Evolutionary conservation across 352 stramenopile species (phyloP).

Genomic region (Phytophthora palmivora): DNA sequence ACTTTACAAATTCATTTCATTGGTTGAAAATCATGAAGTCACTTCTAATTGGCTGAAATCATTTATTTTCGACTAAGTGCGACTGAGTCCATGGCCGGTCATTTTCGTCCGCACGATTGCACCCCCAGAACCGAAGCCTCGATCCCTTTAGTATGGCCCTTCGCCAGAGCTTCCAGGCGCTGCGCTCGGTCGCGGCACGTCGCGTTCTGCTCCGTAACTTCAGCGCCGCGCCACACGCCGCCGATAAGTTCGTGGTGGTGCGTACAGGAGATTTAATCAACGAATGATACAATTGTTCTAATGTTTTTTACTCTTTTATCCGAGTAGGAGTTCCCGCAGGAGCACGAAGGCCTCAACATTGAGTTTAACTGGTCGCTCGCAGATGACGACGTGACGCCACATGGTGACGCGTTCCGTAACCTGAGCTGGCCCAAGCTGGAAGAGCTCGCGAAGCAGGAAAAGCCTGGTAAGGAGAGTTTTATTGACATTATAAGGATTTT

Average conservation of each 20-base stretch:
- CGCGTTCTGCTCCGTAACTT: constrained; percentile 49
- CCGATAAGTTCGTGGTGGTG: constrained; percentile 84
- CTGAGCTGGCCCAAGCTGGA: constrained; percentile 70
- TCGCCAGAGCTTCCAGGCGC: constrained; percentile 62
- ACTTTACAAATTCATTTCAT: background rate
- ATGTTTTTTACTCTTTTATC: constrained; percentile 6
- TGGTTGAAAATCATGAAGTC: background rate
- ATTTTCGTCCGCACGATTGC: constrained; percentile 44
- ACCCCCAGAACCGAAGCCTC: constrained; percentile 39
- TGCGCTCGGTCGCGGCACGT: constrained; percentile 50
- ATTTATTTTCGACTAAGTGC: constrained; percentile 20
- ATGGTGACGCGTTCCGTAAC: constrained; percentile 83
- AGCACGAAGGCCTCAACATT: constrained; percentile 84
- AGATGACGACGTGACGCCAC: constrained; percentile 81
- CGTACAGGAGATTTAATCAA: constrained; percentile 18
- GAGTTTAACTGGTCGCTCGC: constrained; percentile 90
- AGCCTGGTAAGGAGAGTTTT: constrained; percentile 43
- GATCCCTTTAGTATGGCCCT: constrained; percentile 54
- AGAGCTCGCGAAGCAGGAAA: constrained; percentile 70
- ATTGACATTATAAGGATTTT: background rate
- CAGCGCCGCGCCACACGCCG: constrained; percentile 61
- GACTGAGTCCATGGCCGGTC: constrained; percentile 39
- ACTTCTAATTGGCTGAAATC: background rate
- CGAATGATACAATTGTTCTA: background rate
- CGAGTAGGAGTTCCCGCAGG: constrained; percentile 72